Evolutionary conservation across 2,329 filamentous ascomycete species (phyloP).

Genomic region (Talaromyces sp.): DNA sequence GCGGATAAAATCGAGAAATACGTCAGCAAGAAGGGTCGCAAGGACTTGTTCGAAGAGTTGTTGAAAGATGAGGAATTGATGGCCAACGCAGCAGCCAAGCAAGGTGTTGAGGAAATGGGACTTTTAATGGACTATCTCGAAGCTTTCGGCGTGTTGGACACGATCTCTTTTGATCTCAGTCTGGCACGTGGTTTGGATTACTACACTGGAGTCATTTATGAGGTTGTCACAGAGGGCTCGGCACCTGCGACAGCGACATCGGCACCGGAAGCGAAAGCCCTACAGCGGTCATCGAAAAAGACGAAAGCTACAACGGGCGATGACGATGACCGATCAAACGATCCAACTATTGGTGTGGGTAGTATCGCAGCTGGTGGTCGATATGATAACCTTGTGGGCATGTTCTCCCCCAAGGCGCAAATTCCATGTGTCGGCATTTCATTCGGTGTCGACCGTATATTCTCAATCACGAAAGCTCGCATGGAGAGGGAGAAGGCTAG

Average conservation of each 20-base stretch:
- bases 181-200: slow-evolving; percentile 90
- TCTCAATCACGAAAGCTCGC: slow-evolving; percentile 80
- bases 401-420: slow-evolving; percentile 82
- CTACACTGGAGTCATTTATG: slow-evolving; percentile 87
- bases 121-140: slow-evolving; percentile 79
- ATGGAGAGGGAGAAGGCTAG: slow-evolving; percentile 58
- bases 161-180: slow-evolving; percentile 83
- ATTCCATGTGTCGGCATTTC: slow-evolving; percentile 91
- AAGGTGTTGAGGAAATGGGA: slow-evolving; percentile 76
- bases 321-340: slow-evolving; percentile 69
- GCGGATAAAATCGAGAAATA: slow-evolving; percentile 86
- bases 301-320: slow-evolving; percentile 49
- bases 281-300: slow-evolving; percentile 41
- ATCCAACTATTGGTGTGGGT: slow-evolving; percentile 79
- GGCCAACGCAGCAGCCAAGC: slow-evolving; percentile 71
- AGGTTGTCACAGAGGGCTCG: slow-evolving; percentile 79
- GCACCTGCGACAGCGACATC: slow-evolving; percentile 52
- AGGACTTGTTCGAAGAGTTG: slow-evolving; percentile 69
- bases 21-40: slow-evolving; percentile 71
- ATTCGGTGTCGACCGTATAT: slow-evolving; percentile 93
- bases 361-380: slow-evolving; percentile 86
- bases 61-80: slow-evolving; percentile 64
- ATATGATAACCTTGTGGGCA: slow-evolving; percentile 89
- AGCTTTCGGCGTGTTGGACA: slow-evolving; percentile 67
- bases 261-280: slow-evolving; percentile 35